phyloP scores from a whole-genome alignment of 140 eudicot genomes.

The Flaveria floridana region DNA sequence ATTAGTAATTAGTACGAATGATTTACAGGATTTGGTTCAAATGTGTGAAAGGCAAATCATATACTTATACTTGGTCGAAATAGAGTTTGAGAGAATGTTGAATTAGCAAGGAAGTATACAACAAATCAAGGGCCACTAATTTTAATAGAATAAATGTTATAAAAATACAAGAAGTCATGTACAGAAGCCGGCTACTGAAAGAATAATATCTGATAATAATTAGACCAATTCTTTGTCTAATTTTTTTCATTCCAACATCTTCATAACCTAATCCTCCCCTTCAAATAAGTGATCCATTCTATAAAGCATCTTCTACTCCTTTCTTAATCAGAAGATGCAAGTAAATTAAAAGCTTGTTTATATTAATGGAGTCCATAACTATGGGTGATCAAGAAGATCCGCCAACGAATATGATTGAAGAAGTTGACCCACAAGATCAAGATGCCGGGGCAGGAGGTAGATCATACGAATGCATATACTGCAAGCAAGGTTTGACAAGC shows the following conservation, averaged over 20 bases:
- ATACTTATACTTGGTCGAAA: not conserved
- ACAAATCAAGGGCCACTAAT: not conserved
- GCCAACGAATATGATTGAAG: slow-evolving; percentile 35
- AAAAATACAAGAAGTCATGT: not conserved
- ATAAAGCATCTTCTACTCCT: slow-evolving; percentile 21
- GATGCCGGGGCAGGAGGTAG: slow-evolving; percentile 33
- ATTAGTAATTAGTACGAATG: too few species aligned
- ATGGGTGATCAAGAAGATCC: slow-evolving; percentile 32
- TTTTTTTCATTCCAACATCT: not conserved
- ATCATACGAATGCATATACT: slow-evolving; percentile 74
- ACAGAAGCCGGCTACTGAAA: slow-evolving; percentile 9
- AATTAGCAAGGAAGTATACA: not conserved
- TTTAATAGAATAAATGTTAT: not conserved
- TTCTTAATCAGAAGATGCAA: slow-evolving; percentile 25
- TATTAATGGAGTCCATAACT: slow-evolving; percentile 37
- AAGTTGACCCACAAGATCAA: slow-evolving; percentile 44
- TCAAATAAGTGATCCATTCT: slow-evolving; percentile 9
- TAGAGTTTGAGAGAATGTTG: not conserved
- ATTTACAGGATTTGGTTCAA: not conserved
- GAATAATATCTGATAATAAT: slow-evolving; percentile 14
- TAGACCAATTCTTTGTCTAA: slow-evolving; percentile 32
- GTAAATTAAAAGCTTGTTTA: slow-evolving; percentile 8
- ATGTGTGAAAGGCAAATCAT: not conserved
- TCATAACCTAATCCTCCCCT: not conserved
- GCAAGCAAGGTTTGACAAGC: slow-evolving; percentile 81